These are phyloP conservation scores for Trametes villosa DNA, from an alignment of 768 basidiomycete species.

Conservation along the genomic window DNA sequence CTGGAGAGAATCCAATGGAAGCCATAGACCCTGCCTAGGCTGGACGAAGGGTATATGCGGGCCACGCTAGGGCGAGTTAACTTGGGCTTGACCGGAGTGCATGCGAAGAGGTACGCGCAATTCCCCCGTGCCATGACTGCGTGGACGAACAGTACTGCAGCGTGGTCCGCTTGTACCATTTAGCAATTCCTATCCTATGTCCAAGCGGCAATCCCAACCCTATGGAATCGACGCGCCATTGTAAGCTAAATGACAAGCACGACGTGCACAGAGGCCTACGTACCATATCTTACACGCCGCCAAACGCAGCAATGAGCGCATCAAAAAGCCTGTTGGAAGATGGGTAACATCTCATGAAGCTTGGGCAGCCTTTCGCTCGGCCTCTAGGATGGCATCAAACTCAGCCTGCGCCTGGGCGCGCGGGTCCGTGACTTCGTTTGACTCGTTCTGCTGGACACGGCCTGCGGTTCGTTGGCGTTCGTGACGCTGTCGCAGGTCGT, in stretches of 20 bases:
- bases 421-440: constrained; percentile 26
- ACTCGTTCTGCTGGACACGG: constrained; percentile 5
- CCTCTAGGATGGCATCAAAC: constrained; percentile 64
- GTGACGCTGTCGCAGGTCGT: constrained; percentile 59
- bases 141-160: neutral
- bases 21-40: neutral
- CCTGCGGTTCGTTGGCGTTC: constrained; percentile 44
- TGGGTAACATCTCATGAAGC: neutral
- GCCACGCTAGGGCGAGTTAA: neutral
- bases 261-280: neutral
- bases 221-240: neutral
- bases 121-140: neutral
- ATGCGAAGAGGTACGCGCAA: neutral
- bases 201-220: too few relatives aligned
- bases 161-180: neutral
- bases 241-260: neutral
- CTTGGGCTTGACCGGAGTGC: neutral
- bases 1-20: neutral
- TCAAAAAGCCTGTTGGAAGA: neutral
- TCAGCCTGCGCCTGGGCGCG: constrained; percentile 53
- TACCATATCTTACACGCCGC: constrained; percentile 5
- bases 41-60: neutral
- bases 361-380: constrained; percentile 48
- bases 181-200: neutral
- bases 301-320: neutral